Evolutionary conservation across 306 rosid genomes (phyloP).

Genomic region (Trifolium subterraneum): DNA sequence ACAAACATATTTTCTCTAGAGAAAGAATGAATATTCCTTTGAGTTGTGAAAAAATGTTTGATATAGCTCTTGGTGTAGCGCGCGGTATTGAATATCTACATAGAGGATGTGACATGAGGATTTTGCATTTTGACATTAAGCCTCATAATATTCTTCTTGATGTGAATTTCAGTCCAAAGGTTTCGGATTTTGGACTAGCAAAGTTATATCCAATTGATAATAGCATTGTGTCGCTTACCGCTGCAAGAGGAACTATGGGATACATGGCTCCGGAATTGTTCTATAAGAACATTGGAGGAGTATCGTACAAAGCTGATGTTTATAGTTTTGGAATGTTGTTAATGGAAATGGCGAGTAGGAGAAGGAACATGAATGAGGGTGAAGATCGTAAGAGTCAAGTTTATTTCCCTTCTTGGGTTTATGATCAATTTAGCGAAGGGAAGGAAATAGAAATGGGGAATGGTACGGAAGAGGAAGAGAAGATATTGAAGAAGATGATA

Average conservation of each 20-base stretch:
- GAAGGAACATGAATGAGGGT: slow-evolving; percentile 17
- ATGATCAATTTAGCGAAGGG: slow-evolving; percentile 19
- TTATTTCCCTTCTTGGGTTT: slow-evolving; percentile 39
- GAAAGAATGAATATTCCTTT: not conserved
- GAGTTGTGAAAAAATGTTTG: slow-evolving; percentile 29
- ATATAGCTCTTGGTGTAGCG: slow-evolving; percentile 40
- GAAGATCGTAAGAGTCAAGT: slow-evolving; percentile 27
- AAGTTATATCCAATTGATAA: slow-evolving; percentile 29
- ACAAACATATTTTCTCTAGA: slow-evolving; percentile 29
- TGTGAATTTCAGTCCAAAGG: slow-evolving; percentile 17
- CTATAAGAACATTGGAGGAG: slow-evolving; percentile 30
- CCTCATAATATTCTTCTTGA: slow-evolving; percentile 37
- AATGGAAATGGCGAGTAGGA: slow-evolving; percentile 33
- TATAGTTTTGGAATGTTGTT: slow-evolving; percentile 36
- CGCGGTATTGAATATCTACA: slow-evolving; percentile 28
- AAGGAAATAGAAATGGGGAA: slow-evolving; percentile 28
- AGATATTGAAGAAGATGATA: slow-evolving; percentile 39
- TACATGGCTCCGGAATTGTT: slow-evolving; percentile 38
- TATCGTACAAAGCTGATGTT: slow-evolving; percentile 27
- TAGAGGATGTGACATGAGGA: slow-evolving; percentile 36
- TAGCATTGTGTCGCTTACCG: slow-evolving; percentile 23
- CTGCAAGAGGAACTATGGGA: slow-evolving; percentile 42
- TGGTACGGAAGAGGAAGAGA: slow-evolving; percentile 32
- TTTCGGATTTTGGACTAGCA: slow-evolving; percentile 38
- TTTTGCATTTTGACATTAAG: slow-evolving; percentile 44